phyloP scores from a whole-genome alignment of 306 rosid species.

The Delonix regia region DNA sequence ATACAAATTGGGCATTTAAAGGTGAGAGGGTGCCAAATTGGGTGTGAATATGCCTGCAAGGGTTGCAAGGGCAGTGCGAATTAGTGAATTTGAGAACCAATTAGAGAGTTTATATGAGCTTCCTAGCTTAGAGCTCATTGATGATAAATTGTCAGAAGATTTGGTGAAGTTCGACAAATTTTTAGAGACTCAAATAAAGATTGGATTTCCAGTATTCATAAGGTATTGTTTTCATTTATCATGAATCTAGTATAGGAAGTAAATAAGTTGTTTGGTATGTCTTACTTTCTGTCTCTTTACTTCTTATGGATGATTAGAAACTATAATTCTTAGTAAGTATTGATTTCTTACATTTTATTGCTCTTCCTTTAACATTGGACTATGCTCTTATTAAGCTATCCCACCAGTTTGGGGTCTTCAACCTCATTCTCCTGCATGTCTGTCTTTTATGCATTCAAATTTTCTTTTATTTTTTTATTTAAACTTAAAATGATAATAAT shows the following conservation, averaged over 20 bases:
- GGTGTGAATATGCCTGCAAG: conserved; percentile 81
- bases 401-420: too few species aligned
- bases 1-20: conserved; percentile 38
- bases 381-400: too few species aligned
- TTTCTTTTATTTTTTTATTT: too few species aligned
- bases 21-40: conserved; percentile 65
- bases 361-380: not conserved
- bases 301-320: conserved; percentile 23
- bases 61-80: conserved; percentile 72
- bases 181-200: conserved; percentile 34
- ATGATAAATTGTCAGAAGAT: conserved; percentile 46
- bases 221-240: conserved; percentile 43
- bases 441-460: not conserved
- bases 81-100: conserved; percentile 62
- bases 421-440: too few species aligned
- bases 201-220: conserved; percentile 41
- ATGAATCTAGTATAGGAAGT: conserved; percentile 1
- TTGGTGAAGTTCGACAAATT: conserved; percentile 30
- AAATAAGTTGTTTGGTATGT: conserved; percentile 8
- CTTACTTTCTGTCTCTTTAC: conserved; percentile 1
- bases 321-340: not conserved
- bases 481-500: too few species aligned
- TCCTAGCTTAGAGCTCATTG: conserved; percentile 33
- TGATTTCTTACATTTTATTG: not conserved
- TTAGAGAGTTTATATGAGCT: conserved; percentile 65